Percentiles rank a stretch among this genome's conserved stretches.
Conservation (phyloP, 2,329 filamentous ascomycete species). For the Arthrobotrys iridis region DNA sequence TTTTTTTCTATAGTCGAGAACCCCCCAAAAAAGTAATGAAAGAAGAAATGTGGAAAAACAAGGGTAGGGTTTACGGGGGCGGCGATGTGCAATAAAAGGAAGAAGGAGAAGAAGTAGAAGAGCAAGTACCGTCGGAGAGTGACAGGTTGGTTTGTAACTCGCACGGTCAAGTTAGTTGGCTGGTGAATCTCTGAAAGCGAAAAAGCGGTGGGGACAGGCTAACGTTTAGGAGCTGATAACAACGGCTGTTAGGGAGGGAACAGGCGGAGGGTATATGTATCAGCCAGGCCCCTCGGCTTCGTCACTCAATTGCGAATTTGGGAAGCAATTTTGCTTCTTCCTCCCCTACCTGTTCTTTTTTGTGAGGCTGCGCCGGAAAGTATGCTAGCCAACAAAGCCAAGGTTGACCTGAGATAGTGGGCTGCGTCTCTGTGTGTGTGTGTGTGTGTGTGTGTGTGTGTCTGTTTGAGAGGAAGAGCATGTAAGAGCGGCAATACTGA, state of each 20-base stretch:
- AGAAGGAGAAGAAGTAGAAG: too few species aligned
- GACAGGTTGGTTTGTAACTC: background rate
- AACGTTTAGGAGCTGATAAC: background rate
- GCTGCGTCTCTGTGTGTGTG: too few species aligned
- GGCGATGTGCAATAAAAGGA: conserved; percentile 41
- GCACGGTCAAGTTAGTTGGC: too few species aligned
- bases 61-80: conserved; percentile 38
- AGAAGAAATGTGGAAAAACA: background rate
- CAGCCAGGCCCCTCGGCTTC: background rate
- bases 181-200: too few species aligned
- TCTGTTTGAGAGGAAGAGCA: too few species aligned
- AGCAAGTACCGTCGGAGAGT: conserved; percentile 25
- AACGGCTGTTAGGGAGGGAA: background rate
- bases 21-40: conserved; percentile 29
- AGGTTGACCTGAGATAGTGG: too few species aligned
- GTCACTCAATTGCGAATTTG: background rate
- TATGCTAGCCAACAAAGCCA: too few species aligned
- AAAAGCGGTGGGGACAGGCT: background rate
- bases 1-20: too few species aligned
- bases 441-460: too few species aligned
- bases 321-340: background rate
- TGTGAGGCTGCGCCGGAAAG: background rate
- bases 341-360: background rate
- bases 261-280: background rate
- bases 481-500: too few species aligned